phyloP scores from a whole-genome alignment of 352 stramenopile genomes.

The Phytopythium boreale region DNA sequence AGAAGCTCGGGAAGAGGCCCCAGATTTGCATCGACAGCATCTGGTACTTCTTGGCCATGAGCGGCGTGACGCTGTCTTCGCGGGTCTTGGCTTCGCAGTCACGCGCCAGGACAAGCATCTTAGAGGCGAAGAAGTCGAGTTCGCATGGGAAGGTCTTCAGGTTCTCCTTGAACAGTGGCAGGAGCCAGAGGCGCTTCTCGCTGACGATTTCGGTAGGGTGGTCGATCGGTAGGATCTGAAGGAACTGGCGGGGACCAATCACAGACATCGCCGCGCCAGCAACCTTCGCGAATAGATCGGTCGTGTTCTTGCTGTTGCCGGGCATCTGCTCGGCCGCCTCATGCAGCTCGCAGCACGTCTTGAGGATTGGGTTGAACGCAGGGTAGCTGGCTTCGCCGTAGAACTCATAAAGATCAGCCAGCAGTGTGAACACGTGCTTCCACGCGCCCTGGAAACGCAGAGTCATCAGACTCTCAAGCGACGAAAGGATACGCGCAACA shows the following conservation, averaged over 20 bases:
- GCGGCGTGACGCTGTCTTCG: constrained; percentile 58
- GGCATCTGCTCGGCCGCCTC: constrained; percentile 75
- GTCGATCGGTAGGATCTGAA: constrained; percentile 72
- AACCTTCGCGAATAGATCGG: constrained; percentile 63
- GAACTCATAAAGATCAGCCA: constrained; percentile 71
- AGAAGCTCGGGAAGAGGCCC: constrained; percentile 80
- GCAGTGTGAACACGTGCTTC: constrained; percentile 72
- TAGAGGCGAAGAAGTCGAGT: constrained; percentile 72
- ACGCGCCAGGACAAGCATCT: constrained; percentile 67
- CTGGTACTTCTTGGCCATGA: constrained; percentile 73
- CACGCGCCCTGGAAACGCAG: constrained; percentile 81
- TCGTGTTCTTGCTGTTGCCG: constrained; percentile 37
- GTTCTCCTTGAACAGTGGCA: constrained; percentile 75
- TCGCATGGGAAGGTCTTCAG: constrained; percentile 51
- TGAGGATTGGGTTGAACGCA: constrained; percentile 60
- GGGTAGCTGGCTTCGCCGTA: constrained; percentile 56
- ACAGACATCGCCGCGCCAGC: constrained; percentile 58
- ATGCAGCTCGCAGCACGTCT: constrained; percentile 76
- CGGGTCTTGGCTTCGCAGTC: constrained; percentile 67
- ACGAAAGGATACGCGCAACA: constrained; percentile 64
- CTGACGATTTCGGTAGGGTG: constrained; percentile 69
- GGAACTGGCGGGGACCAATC: constrained; percentile 62
- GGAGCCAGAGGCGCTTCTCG: constrained; percentile 74
- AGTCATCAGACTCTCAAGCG: constrained; percentile 77
- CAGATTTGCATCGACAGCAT: constrained; percentile 80